phyloP scores from a whole-genome alignment of 176 grass and related monocot genomes.

The Aegilops longissima region DNA sequence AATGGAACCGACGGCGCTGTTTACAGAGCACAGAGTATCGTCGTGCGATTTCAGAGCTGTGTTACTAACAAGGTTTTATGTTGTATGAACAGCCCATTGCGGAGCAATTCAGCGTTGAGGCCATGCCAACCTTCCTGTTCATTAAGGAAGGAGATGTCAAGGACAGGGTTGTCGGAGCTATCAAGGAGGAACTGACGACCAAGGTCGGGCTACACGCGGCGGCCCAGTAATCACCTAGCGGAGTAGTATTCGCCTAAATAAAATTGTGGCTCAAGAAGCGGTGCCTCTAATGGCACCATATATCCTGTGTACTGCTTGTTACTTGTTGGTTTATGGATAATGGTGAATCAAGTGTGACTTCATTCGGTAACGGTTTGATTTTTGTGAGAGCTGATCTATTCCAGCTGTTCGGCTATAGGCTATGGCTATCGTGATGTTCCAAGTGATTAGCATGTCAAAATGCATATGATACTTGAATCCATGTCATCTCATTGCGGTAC shows the following conservation, averaged over 20 bases:
- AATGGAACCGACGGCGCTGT: not conserved
- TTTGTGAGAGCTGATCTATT: not conserved
- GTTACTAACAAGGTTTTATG: slow-evolving; percentile 3
- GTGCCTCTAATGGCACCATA: slow-evolving; percentile 8
- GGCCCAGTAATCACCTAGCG: not conserved
- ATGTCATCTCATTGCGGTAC: too few relatives aligned
- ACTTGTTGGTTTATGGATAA: slow-evolving; percentile 3
- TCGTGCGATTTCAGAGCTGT: not conserved
- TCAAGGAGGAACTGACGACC: slow-evolving; percentile 36
- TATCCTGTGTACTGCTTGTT: not conserved
- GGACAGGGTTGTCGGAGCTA: slow-evolving; percentile 51
- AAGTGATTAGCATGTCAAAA: too few relatives aligned
- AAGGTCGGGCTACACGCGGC: slow-evolving; percentile 38
- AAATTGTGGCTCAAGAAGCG: slow-evolving; percentile 14
- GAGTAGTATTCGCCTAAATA: slow-evolving; percentile 44
- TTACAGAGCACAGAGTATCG: not conserved
- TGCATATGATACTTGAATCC: too few relatives aligned
- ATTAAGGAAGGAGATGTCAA: slow-evolving; percentile 58
- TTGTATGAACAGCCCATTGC: slow-evolving; percentile 48
- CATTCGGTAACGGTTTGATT: not conserved
- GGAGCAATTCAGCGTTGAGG: slow-evolving; percentile 48
- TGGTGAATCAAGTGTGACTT: too few relatives aligned
- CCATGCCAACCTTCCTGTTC: slow-evolving; percentile 75
- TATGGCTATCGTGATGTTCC: too few relatives aligned
- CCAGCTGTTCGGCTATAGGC: too few relatives aligned